These are phyloP conservation scores for Xeromyces bisporus DNA, from an alignment of 495 filamentous ascomycete species.

Conservation along the genomic window DNA sequence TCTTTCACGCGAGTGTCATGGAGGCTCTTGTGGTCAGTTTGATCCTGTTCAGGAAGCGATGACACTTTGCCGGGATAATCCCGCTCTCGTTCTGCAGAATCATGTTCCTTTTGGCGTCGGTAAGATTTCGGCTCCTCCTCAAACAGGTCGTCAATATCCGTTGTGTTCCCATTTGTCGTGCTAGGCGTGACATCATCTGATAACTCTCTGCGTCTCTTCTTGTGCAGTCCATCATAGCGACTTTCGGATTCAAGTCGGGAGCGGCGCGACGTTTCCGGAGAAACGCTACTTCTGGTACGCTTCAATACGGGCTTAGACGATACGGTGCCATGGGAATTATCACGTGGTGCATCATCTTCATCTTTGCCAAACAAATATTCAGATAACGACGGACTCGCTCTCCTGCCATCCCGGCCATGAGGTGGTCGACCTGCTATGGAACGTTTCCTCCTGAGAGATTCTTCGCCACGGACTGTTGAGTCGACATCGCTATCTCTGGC, in stretches of 20 bases:
- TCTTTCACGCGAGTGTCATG: slow-evolving; percentile 15
- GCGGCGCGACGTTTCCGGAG: slow-evolving; percentile 43
- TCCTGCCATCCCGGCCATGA: slow-evolving; percentile 19
- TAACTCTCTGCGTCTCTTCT: slow-evolving; percentile 34
- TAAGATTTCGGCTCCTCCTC: slow-evolving; percentile 11
- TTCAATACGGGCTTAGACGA: slow-evolving; percentile 28
- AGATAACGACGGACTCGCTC: slow-evolving; percentile 24
- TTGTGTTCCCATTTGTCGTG: slow-evolving; percentile 14
- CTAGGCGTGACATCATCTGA: slow-evolving; percentile 24
- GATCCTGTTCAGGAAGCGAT: slow-evolving; percentile 1
- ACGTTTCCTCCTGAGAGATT: slow-evolving; percentile 21
- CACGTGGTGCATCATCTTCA: slow-evolving; percentile 20
- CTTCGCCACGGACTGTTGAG: slow-evolving; percentile 16
- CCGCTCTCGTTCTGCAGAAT: slow-evolving; percentile 2
- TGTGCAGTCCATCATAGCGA: slow-evolving; percentile 19
- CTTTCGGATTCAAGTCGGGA: slow-evolving; percentile 29
- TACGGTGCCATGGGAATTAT: slow-evolving; percentile 11
- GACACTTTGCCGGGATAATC: slow-evolving; percentile 2
- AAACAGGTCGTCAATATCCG: slow-evolving; percentile 17
- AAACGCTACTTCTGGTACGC: slow-evolving; percentile 47
- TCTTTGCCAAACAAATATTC: slow-evolving; percentile 27
- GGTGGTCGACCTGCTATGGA: slow-evolving; percentile 29
- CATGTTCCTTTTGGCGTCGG: slow-evolving; percentile 12
- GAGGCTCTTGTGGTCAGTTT: neutral
- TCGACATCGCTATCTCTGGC: slow-evolving; percentile 21